Evolutionary conservation across 305 asterid genomes (phyloP).

Genomic region (Euphrasia arctica): DNA sequence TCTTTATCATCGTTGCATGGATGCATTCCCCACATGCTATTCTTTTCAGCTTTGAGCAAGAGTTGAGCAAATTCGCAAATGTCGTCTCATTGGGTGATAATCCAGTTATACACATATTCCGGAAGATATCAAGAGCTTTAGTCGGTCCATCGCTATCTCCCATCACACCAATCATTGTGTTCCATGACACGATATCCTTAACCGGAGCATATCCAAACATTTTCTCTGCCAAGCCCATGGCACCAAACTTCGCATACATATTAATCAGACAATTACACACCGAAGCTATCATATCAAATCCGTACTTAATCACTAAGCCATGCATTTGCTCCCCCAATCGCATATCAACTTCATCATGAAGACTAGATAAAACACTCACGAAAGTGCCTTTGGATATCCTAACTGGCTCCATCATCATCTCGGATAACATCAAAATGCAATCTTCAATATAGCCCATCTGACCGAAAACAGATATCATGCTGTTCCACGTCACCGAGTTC

Average conservation of each 20-base stretch:
- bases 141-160: slow-evolving; percentile 32
- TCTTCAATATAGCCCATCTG: slow-evolving; percentile 35
- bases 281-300: slow-evolving; percentile 31
- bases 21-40: slow-evolving; percentile 41
- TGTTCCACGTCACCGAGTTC: slow-evolving; percentile 59
- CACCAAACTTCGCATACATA: slow-evolving; percentile 40
- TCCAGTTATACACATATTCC: slow-evolving; percentile 31
- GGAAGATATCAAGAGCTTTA: slow-evolving; percentile 35
- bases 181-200: slow-evolving; percentile 57
- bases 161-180: slow-evolving; percentile 41
- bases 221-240: slow-evolving; percentile 32
- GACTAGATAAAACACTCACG: slow-evolving; percentile 38
- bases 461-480: slow-evolving; percentile 46
- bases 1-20: slow-evolving; percentile 48
- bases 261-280: slow-evolving; percentile 46
- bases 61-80: slow-evolving; percentile 34
- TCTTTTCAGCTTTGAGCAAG: slow-evolving; percentile 36
- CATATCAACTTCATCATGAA: slow-evolving; percentile 29
- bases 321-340: slow-evolving; percentile 47
- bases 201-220: slow-evolving; percentile 37
- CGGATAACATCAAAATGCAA: slow-evolving; percentile 37
- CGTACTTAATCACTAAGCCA: slow-evolving; percentile 44
- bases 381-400: slow-evolving; percentile 40
- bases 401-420: slow-evolving; percentile 31
- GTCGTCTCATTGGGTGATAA: slow-evolving; percentile 43